Evolutionary conservation across 495 filamentous ascomycete genomes (phyloP), one percentile per base, ranked within the genome.

Genomic region (Neurospora intermedia): DNA sequence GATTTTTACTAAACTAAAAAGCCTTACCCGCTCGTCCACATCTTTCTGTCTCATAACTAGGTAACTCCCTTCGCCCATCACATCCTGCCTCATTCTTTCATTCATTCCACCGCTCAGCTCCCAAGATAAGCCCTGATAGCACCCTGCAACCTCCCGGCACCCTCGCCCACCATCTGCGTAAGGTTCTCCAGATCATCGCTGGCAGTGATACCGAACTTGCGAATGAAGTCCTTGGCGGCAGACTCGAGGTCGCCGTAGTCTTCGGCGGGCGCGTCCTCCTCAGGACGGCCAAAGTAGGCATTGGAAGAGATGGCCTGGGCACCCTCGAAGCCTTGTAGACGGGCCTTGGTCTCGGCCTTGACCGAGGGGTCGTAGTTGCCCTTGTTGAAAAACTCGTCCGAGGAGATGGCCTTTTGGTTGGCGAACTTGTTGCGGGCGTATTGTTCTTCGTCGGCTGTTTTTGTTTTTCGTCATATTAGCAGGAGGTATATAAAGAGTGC

Each of bases 371-470:
- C 93, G 79, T 91, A 98, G 69, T 87, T 82, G 38, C 93, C 92
- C 77, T 94, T 95, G 73, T 94, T 94, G 80, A 99, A 99, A 85
- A 97, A 98, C 77, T 99, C 96, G 82, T 99, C 96, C 4, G 93
- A 97, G 2, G 94, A 97, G 76, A 99, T 99, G 80, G 92, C 92
- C 85, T 97, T 98, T 83, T 99, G 96, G 70, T 80, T 82, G 72
- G 94, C 96, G 75, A 99, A 99, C 79, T 94, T 77, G 86, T 80
- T 80, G 73, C 92, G 90, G 4, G 93, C 92, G 77, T 90, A 94
- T 74, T 84, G 85, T 76, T 95, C 89, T 8, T 87, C 87, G 43
- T 95, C 91, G 71, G 90, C 91, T 91, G 75, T n/a, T 31, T 10
- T 35, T 38, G 35, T 38, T 38, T 31, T 31, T 31, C 23, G 4